phyloP scores from a whole-genome alignment of 352 stramenopile species.

The Globisporangium middletonii region DNA sequence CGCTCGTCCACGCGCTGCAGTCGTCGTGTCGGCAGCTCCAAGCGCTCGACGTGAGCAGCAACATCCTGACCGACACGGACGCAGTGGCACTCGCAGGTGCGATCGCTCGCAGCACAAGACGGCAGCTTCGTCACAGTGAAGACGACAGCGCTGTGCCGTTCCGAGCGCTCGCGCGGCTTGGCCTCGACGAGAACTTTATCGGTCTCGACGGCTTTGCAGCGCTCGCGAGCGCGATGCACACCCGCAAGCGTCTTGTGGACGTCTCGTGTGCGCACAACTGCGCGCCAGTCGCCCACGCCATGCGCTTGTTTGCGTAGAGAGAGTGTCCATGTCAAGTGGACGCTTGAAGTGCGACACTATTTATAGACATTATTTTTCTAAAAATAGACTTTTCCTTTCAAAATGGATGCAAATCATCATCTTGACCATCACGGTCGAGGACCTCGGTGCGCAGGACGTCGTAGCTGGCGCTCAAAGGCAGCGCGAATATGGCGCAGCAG shows the following conservation, averaged over 20 bases:
- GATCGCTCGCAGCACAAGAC: constrained; percentile 15
- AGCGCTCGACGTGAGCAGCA: constrained; percentile 34
- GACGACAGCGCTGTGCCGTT: constrained; percentile 5
- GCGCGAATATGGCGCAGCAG: too few species aligned
- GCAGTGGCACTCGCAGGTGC: constrained; percentile 33
- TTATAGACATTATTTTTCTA: too few species aligned
- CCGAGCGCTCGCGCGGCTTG: constrained; percentile 20
- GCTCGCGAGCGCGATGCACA: constrained; percentile 38
- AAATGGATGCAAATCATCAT: too few species aligned
- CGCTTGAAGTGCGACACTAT: too few species aligned
- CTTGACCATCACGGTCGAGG: too few species aligned
- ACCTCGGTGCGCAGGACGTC: too few species aligned
- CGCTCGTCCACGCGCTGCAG: constrained; percentile 26
- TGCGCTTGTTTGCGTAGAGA: constrained; percentile 8
- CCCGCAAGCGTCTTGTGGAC: constrained; percentile 2
- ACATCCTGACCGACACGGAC: constrained; percentile 60
- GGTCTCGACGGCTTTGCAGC: constrained; percentile 53
- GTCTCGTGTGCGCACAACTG: constrained; percentile 11
- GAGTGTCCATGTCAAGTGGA: neutral
- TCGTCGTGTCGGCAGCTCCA: constrained; percentile 17
- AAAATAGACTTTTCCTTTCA: too few species aligned
- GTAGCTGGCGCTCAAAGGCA: too few species aligned
- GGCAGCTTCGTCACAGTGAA: too few species aligned
- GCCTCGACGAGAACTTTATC: constrained; percentile 66
- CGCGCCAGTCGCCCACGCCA: neutral